phyloP scores from a whole-genome alignment of 1,139 yeast genomes.

The Meyerozyma smithsonii region DNA sequence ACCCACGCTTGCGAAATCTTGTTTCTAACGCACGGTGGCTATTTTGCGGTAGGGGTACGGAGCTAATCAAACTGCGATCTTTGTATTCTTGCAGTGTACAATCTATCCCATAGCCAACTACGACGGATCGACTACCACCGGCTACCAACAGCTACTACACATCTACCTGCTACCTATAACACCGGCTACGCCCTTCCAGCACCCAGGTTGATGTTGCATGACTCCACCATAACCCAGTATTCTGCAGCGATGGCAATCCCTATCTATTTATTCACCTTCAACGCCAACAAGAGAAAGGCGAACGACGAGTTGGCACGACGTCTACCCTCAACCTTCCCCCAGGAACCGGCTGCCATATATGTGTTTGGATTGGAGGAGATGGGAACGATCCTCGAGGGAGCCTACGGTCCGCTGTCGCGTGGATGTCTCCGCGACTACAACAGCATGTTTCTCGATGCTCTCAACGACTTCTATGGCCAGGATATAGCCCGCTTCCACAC shows the following conservation, averaged over 20 bases:
- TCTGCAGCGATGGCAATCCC: constrained; percentile 6
- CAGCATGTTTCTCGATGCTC: constrained; percentile 33
- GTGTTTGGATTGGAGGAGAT: constrained; percentile 77
- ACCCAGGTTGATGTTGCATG: neutral
- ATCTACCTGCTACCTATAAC: too few relatives aligned
- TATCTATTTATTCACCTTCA: constrained; percentile 36
- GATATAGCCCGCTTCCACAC: constrained; percentile 34
- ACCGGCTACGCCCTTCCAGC: too few relatives aligned
- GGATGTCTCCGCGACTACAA: constrained; percentile 38
- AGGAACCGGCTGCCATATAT: constrained; percentile 38
- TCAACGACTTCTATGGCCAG: constrained; percentile 28
- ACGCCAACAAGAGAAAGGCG: constrained; percentile 29
- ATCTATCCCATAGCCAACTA: neutral
- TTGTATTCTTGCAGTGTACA: neutral
- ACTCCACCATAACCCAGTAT: neutral
- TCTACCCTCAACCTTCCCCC: constrained; percentile 27
- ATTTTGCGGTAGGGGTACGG: too few relatives aligned
- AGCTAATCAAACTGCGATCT: too few relatives aligned
- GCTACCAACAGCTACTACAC: too few relatives aligned
- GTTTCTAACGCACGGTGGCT: too few relatives aligned
- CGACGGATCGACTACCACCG: too few relatives aligned
- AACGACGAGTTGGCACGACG: constrained; percentile 20
- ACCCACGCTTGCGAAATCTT: neutral
- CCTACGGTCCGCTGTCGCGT: constrained; percentile 38
- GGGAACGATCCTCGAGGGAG: constrained; percentile 60